Percentiles rank a stretch among this genome's conserved stretches.
Conservation (phyloP, 2,329 filamentous ascomycete genomes). For the Hypoxylon sp. region DNA sequence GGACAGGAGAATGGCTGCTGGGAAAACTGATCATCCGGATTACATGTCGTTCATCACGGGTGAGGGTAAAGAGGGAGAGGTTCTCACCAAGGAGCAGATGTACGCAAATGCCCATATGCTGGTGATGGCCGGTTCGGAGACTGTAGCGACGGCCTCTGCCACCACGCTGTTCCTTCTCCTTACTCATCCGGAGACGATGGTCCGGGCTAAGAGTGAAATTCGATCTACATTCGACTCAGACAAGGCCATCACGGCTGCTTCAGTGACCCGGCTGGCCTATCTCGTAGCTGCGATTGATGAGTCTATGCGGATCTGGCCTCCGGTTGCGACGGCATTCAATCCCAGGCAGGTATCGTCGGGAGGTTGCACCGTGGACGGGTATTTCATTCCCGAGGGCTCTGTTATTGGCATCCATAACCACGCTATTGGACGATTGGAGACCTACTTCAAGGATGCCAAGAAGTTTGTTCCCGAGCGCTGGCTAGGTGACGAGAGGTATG, state of each 20-base stretch:
- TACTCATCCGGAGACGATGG: constrained; percentile 30
- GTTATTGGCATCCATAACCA: constrained; percentile 42
- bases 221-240: constrained; percentile 39
- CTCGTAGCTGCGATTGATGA: constrained; percentile 42
- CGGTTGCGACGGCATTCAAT: constrained; percentile 41
- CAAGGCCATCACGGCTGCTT: constrained; percentile 29
- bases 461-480: constrained; percentile 45
- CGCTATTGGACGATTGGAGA: constrained; percentile 33
- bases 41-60: constrained; percentile 42
- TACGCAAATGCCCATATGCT: constrained; percentile 45
- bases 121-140: constrained; percentile 41
- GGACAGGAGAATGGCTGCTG: constrained; percentile 40
- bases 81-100: constrained; percentile 42
- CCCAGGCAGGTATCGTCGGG: constrained; percentile 36
- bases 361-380: constrained; percentile 38
- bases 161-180: constrained; percentile 39
- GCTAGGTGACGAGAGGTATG: constrained; percentile 44
- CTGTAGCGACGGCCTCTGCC: constrained; percentile 39
- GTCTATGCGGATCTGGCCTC: constrained; percentile 42
- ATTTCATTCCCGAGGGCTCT: constrained; percentile 41
- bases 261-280: constrained; percentile 34
- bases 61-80: constrained; percentile 33
- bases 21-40: constrained; percentile 37
- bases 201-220: constrained; percentile 28
- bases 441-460: constrained; percentile 41